Conservation (phyloP, 495 filamentous ascomycete genomes). For the Emericellopsis terricola region DNA sequence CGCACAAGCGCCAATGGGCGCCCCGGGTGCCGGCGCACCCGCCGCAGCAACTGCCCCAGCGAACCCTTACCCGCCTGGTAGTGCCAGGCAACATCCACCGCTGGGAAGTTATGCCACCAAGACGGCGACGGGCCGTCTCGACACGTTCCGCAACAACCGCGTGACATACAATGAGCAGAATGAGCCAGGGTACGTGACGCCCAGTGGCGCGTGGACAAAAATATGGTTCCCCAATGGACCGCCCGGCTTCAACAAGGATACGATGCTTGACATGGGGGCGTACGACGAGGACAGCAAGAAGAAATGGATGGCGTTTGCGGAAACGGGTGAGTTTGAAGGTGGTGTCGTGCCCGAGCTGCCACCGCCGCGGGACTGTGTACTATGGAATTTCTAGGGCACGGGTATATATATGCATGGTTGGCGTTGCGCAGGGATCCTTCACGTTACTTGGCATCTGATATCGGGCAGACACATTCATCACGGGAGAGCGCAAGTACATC, state of each 20-base stretch:
- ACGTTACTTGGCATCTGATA: not conserved
- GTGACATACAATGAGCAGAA: conserved; percentile 15
- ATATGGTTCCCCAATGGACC: conserved; percentile 57
- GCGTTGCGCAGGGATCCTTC: not conserved
- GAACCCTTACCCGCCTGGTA: conserved; percentile 20
- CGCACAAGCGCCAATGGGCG: not conserved
- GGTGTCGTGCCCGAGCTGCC: conserved; percentile 50
- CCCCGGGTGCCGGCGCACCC: not conserved
- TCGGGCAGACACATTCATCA: not conserved
- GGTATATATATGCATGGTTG: no score
- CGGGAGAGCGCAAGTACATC: not conserved
- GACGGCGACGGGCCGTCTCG: conserved; percentile 12
- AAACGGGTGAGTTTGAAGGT: conserved; percentile 44
- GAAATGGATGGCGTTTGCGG: conserved; percentile 38
- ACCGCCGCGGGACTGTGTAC: conserved; percentile 53
- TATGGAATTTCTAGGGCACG: conserved; percentile 54
- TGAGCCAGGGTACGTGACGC: conserved; percentile 15
- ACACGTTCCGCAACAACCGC: conserved; percentile 21
- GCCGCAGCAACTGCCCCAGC: no score
- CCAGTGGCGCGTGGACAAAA: conserved; percentile 26
- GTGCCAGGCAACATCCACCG: conserved; percentile 24
- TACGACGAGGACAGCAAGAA: conserved; percentile 30
- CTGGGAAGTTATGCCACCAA: conserved; percentile 16
- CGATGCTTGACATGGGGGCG: conserved; percentile 24
- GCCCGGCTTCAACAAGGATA: conserved; percentile 34